Conservation (phyloP, 192 early-diverging fungal genomes). For the Umbelopsis sp. region DNA sequence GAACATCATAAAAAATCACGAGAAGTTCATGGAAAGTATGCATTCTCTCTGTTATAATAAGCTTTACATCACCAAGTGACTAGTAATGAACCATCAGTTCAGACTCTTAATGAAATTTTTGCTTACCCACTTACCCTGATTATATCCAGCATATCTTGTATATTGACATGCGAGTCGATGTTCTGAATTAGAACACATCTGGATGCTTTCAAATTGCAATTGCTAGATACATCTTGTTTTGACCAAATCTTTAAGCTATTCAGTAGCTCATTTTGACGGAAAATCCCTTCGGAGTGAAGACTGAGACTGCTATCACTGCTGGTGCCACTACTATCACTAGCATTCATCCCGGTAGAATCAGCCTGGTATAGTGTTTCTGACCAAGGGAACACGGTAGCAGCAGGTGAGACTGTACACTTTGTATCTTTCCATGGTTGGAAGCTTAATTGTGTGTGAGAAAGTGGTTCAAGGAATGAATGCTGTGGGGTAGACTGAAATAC, state of each 20-base stretch:
- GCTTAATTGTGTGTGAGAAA: background rate
- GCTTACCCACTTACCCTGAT: background rate
- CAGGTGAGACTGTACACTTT: background rate
- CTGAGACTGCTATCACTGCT: slow-evolving; percentile 5
- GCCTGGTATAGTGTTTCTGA: background rate
- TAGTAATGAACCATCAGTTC: background rate
- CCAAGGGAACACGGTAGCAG: background rate
- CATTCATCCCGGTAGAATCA: background rate
- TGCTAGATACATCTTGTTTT: background rate
- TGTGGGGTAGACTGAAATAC: background rate
- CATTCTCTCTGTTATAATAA: background rate
- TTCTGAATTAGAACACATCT: background rate
- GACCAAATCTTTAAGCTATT: background rate
- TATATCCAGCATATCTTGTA: background rate
- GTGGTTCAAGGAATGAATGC: slow-evolving; percentile 1
- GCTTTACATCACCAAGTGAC: background rate
- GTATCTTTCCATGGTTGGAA: background rate
- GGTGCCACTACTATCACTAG: slow-evolving; percentile 8
- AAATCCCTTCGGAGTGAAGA: background rate
- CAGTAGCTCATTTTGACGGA: background rate
- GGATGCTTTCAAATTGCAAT: background rate
- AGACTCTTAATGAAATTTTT: background rate
- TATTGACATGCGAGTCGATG: background rate
- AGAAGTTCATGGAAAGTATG: background rate
- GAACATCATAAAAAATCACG: background rate